Evolutionary conservation across 2,329 filamentous ascomycete species (phyloP), one percentile per base, ranked within the genome.

Genomic region (Gyromitra esculenta): DNA sequence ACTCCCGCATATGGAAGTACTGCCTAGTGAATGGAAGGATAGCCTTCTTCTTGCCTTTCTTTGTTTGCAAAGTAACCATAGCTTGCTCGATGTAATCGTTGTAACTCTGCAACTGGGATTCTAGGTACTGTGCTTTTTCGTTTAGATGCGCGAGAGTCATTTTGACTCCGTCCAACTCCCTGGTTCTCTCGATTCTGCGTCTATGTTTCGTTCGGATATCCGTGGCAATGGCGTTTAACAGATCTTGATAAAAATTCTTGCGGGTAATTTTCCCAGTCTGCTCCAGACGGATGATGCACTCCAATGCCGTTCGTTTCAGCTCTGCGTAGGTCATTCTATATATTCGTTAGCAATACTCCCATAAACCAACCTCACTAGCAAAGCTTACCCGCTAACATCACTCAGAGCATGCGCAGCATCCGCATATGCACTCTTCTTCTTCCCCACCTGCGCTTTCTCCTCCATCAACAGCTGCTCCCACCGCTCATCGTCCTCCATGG

Each of bases 81-180:
- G 96, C 95, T 84, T 97, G 94, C 85, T 99, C 96, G 82, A 99
- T 97, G 84, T 99, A 99, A 85, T 99, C 94, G 83, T 99, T 97
- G 85, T 99, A 99, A 79, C 91, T 96, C 87, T 97, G 97, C 77
- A 97, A 89, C 85, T 99, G 96, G 81, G 94, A 92, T 82, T 99
- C 96, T 8, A 99, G 88, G 84, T 96, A 99, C 79, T 90, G 89
- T 48, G 95, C 94, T 85, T 99, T 96, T 80, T 94, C 90, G 83
- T 93, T 90, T 77, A 96, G 85, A 79, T 94, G 92, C 56, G 87
- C 84, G 15, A 96, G 86, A 0, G 93, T 96, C 74, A 91, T 86
- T 37, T 91, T 88, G 25, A 95, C 92, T 57, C 91, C 91, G 80
- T 99, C 96, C 50, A 98, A 84, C 83, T 99, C 96, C 62, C 93